phyloP scores from a whole-genome alignment of 2,329 filamentous ascomycete genomes.

The Talaromyces funiculosus region DNA sequence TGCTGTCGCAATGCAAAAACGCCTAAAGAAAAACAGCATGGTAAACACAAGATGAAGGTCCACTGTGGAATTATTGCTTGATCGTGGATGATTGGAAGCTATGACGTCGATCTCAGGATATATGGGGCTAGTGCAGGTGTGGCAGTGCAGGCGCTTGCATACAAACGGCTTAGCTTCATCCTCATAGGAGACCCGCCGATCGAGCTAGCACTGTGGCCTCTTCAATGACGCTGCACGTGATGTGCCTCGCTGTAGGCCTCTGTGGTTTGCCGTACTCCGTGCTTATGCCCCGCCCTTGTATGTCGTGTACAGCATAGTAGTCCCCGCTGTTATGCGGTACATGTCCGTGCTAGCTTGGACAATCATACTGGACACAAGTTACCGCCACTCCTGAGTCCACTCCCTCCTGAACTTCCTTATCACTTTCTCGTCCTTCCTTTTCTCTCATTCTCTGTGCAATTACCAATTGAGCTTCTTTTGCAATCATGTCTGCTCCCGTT shows the following conservation, averaged over 20 bases:
- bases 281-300: background rate
- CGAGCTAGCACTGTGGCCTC: background rate
- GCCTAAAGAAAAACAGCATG: background rate
- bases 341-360: background rate
- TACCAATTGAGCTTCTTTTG: background rate
- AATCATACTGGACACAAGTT: background rate
- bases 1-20: background rate
- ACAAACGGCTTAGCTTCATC: background rate
- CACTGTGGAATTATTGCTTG: background rate
- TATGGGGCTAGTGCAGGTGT: constrained; percentile 6
- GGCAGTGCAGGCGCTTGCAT: constrained; percentile 5
- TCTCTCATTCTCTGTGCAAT: background rate
- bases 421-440: background rate
- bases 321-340: background rate
- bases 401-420: background rate
- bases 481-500: constrained; percentile 46
- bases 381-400: constrained; percentile 3
- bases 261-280: background rate
- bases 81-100: background rate
- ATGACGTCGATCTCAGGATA: constrained; percentile 28
- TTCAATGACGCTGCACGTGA: background rate
- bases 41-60: background rate
- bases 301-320: background rate
- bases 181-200: background rate
- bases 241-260: background rate